Evolutionary conservation across 768 basidiomycete species (phyloP).

Genomic region (Guyanaporus albipodus): DNA sequence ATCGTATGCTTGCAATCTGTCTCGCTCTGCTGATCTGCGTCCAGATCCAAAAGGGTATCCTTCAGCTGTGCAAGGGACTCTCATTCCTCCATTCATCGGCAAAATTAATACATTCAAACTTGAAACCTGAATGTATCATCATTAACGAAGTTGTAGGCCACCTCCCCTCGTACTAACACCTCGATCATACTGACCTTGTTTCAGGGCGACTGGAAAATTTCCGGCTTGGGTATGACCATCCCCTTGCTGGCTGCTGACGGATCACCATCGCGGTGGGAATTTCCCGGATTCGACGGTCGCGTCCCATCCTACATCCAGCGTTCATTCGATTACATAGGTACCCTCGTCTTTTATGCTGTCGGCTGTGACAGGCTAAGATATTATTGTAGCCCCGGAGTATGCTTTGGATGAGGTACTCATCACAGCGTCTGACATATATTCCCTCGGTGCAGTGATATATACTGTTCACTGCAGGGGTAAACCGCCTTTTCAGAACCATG

Average conservation of each 20-base stretch:
- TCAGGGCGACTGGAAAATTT: slow-evolving; percentile 98
- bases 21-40: slow-evolving; percentile 6
- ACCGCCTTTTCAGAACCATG: slow-evolving; percentile 85
- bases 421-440: slow-evolving; percentile 90
- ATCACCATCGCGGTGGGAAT: slow-evolving; percentile 79
- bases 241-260: slow-evolving; percentile 67
- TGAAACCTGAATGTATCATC: slow-evolving; percentile 81
- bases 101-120: slow-evolving; percentile 86
- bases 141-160: slow-evolving; percentile 80
- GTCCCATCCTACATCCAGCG: slow-evolving; percentile 81
- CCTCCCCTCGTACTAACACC: neutral
- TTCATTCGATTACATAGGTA: slow-evolving; percentile 94
- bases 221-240: slow-evolving; percentile 85
- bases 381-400: slow-evolving; percentile 82
- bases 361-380: slow-evolving; percentile 2
- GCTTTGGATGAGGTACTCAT: slow-evolving; percentile 83
- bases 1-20: neutral
- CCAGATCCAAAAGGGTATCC: slow-evolving; percentile 92
- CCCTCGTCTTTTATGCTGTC: neutral
- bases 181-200: neutral
- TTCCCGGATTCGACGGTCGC: slow-evolving; percentile 81
- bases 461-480: slow-evolving; percentile 86
- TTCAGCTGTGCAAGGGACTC: slow-evolving; percentile 88
- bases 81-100: slow-evolving; percentile 91
- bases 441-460: slow-evolving; percentile 87